Base-by-base conservation (phyloP, 2,329 filamentous ascomycete species). In the Fusarium newnesense region DNA sequence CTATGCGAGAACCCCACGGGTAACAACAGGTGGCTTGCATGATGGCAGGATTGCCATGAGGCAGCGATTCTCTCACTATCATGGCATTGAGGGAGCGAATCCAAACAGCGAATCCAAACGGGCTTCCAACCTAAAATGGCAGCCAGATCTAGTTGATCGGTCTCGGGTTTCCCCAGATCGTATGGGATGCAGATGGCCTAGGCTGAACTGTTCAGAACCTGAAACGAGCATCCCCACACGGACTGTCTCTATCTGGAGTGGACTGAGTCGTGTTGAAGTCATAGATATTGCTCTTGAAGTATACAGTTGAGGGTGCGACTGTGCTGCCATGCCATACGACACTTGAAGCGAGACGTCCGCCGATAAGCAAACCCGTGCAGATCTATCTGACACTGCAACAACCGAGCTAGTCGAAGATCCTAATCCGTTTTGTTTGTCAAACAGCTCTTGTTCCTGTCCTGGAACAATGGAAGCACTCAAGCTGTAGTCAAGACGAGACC, bases 111-210 rank as follows among this genome's bases (percentile, higher is more conserved):
- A 43, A 62, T 67, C 40, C 50, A 71, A 73, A 65, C 69, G 72
- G 65, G 65, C 30, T 21, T 57, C 19, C 39, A 39, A 40, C 65
- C 52, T 36, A 36, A 60, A 58, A 47, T 37, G 58, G 63, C 42
- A 56, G 49, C 43, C 32, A 69, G 74, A 75, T 73, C 69, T 76
- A n/a, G 54, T 60, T 36, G 54, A 67, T 49, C 69, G 56, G 69
- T 57, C 60, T 46, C 62, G 46, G 74, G 58, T 53, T 61, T 72
- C 65, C 64, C 64, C 69, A 64, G 66, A 71, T 70, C 66, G 63
- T 64, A 61, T 64, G 50, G 47, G 49, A 66, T 64, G 60, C 52
- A 64, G 54, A 53, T 61, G 30, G 40, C 40, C 18, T 74, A 50
- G 46, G 44, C 19, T 63, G 52, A 47, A 42, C 59, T 65, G 32